phyloP scores from a whole-genome alignment of 129 eudicot species.

The Gnaphalium uliginosum region DNA sequence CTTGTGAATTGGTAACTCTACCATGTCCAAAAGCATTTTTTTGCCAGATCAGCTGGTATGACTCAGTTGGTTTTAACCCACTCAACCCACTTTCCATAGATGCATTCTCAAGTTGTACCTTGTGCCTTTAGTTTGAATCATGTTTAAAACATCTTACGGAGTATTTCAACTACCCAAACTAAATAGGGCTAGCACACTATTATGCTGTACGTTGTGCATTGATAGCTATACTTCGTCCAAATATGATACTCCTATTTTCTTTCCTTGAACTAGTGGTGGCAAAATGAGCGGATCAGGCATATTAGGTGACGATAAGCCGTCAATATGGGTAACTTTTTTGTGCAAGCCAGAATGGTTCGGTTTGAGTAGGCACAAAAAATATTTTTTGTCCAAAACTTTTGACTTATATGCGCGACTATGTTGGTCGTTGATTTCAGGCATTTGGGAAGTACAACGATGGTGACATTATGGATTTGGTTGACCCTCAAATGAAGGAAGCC shows the following conservation, averaged over 20 bases:
- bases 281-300: neutral
- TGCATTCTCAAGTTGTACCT: neutral
- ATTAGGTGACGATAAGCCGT: neutral
- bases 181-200: neutral
- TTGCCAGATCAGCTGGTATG: neutral
- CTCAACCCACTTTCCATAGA: neutral
- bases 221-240: neutral
- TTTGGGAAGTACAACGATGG: slow-evolving; percentile 72
- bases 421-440: slow-evolving; percentile 50
- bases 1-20: no score
- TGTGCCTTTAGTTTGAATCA: slow-evolving; percentile 1
- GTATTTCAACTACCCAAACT: neutral
- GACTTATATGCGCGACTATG: neutral
- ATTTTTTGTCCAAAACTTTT: neutral
- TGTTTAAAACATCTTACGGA: neutral
- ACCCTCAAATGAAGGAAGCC: slow-evolving; percentile 63
- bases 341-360: neutral
- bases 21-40: no score
- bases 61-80: neutral
- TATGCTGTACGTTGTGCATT: slow-evolving; percentile 1
- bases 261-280: neutral
- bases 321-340: neutral
- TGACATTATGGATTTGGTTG: slow-evolving; percentile 57
- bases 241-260: neutral
- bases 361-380: neutral